Conservation (phyloP, 1,284 basidiomycete species). For the Pascua sp. region DNA sequence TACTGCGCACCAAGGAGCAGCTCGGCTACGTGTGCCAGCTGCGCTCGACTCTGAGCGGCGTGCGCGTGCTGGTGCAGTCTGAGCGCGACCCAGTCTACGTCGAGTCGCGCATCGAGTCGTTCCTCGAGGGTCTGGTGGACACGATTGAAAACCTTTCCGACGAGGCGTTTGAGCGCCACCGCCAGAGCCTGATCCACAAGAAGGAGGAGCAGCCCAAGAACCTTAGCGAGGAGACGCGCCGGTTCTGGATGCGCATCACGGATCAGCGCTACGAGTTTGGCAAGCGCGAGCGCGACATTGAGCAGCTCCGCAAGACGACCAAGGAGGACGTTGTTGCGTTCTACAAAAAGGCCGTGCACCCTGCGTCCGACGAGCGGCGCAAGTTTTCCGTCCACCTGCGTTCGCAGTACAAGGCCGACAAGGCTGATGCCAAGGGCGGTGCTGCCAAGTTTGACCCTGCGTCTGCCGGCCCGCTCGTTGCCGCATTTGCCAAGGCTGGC, state of each 20-base stretch:
- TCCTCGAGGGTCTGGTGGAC: conserved; percentile 68
- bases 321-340: conserved; percentile 75
- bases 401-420: conserved; percentile 54
- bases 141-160: conserved; percentile 59
- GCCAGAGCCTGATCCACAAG: conserved; percentile 63
- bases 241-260: conserved; percentile 68
- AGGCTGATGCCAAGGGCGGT: not conserved
- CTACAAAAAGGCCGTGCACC: conserved; percentile 69
- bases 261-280: conserved; percentile 75
- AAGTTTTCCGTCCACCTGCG: conserved; percentile 79
- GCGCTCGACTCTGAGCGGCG: conserved; percentile 61
- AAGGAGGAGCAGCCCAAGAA: conserved; percentile 71
- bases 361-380: conserved; percentile 62
- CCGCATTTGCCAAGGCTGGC: conserved; percentile 56
- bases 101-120: conserved; percentile 82
- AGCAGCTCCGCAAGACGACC: conserved; percentile 60
- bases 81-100: conserved; percentile 80
- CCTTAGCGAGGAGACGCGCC: conserved; percentile 60
- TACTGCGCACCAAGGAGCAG: conserved; percentile 93
- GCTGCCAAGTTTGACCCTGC: conserved; percentile 59
- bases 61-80: conserved; percentile 87
- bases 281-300: conserved; percentile 64
- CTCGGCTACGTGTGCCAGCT: conserved; percentile 84
- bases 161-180: conserved; percentile 64
- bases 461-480: conserved; percentile 64